Evolutionary conservation across 306 rosid species (phyloP).

Genomic region (Cicer yamashitae): DNA sequence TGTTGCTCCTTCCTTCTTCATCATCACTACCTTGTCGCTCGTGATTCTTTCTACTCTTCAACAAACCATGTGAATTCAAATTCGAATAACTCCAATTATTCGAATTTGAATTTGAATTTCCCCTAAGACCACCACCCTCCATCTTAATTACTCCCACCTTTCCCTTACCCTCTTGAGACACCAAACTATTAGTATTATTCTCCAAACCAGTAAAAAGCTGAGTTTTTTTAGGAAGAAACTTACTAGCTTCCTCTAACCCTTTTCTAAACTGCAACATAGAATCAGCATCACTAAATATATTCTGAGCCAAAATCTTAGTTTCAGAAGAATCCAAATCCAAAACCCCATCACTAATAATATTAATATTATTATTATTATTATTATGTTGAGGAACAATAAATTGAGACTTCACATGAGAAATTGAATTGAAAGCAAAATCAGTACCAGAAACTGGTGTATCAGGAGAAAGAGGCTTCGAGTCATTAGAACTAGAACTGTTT

Average conservation of each 20-base stretch:
- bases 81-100: not conserved
- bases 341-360: conserved; percentile 45
- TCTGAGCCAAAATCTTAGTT: conserved; percentile 64
- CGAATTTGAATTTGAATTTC: conserved; percentile 42
- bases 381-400: conserved; percentile 28
- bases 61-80: conserved; percentile 42
- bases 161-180: conserved; percentile 40
- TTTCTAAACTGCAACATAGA: conserved; percentile 71
- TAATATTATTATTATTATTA: conserved; percentile 33
- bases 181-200: conserved; percentile 2
- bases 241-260: conserved; percentile 91
- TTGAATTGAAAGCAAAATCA: conserved; percentile 36
- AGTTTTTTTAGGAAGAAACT: conserved; percentile 70
- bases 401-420: conserved; percentile 41
- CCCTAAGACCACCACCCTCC: conserved; percentile 51
- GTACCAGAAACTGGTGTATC: conserved; percentile 46
- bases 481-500: conserved; percentile 42
- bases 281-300: conserved; percentile 64
- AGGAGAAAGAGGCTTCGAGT: conserved; percentile 48
- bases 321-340: conserved; percentile 53
- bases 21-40: conserved; percentile 49
- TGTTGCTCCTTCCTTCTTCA: conserved; percentile 61
- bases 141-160: conserved; percentile 19
- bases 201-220: conserved; percentile 57
- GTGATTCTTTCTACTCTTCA: conserved; percentile 58